Percentiles rank a stretch among this genome's conserved stretches.
These are phyloP conservation scores for Phlegmacium glaucopus DNA, from an alignment of 768 basidiomycete species.

Conservation along the genomic window DNA sequence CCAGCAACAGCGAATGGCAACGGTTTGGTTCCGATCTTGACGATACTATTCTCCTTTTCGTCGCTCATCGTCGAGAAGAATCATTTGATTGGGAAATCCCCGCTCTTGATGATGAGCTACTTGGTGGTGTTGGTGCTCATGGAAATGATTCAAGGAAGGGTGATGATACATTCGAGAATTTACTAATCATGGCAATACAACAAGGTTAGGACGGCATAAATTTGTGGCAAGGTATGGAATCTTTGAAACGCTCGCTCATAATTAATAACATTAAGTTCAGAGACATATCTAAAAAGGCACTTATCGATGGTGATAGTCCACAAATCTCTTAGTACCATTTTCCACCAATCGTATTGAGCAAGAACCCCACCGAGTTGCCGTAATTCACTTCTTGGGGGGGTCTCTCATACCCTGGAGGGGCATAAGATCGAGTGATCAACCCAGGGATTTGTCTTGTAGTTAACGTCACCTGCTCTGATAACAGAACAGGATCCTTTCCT, in stretches of 20 bases:
- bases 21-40: constrained; percentile 40
- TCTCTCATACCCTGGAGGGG: constrained; percentile 50
- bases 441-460: constrained; percentile 37
- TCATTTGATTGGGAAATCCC: constrained; percentile 60
- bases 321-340: constrained; percentile 53
- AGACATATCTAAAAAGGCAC: too few relatives aligned
- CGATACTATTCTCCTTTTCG: constrained; percentile 58
- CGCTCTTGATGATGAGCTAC: constrained; percentile 46
- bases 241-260: too few relatives aligned
- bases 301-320: constrained; percentile 18
- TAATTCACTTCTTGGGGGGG: constrained; percentile 41
- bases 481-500: not conserved
- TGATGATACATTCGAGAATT: constrained; percentile 71
- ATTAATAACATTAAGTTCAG: too few relatives aligned
- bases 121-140: constrained; percentile 53
- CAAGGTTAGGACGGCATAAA: constrained; percentile 6
- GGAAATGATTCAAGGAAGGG: constrained; percentile 41
- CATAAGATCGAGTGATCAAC: constrained; percentile 38
- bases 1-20: constrained; percentile 27
- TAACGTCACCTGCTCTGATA: constrained; percentile 35
- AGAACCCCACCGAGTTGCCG: too few relatives aligned
- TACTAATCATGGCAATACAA: constrained; percentile 48
- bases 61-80: constrained; percentile 52
- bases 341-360: too few relatives aligned
- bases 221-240: too few relatives aligned